Evolutionary conservation across 176 grass and related monocot genomes (phyloP).

Genomic region (Zoysia pacifica): DNA sequence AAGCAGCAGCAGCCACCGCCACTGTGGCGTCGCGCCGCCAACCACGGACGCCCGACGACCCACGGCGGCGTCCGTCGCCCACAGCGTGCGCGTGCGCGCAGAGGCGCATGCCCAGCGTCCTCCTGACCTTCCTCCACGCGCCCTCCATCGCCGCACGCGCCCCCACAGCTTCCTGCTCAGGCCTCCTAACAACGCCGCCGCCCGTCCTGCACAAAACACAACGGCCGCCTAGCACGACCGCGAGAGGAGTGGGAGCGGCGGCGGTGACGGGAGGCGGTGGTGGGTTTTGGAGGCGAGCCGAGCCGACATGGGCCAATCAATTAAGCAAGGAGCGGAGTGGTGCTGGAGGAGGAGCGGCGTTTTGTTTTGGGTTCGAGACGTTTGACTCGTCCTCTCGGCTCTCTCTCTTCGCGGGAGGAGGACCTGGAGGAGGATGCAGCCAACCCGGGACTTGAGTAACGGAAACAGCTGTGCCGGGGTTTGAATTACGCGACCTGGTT

Average conservation of each 20-base stretch:
- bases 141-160: constrained; percentile 54
- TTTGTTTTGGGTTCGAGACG: background rate
- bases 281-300: constrained; percentile 18
- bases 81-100: constrained; percentile 37
- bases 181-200: background rate
- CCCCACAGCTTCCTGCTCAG: background rate
- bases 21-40: constrained; percentile 25
- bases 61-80: background rate
- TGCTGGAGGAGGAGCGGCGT: constrained; percentile 26
- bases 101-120: constrained; percentile 57
- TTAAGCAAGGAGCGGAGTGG: background rate
- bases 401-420: background rate
- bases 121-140: constrained; percentile 78
- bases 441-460: background rate
- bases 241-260: background rate
- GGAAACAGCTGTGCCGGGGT: constrained; percentile 13
- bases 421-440: constrained; percentile 4
- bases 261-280: background rate
- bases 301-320: background rate
- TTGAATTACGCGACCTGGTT: constrained; percentile 38
- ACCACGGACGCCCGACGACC: background rate
- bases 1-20: background rate
- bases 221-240: background rate
- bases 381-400: constrained; percentile 37
- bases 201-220: background rate